A percentile compares a stretch with the other conserved stretches of the same genome.
Conservation (phyloP, 2,329 filamentous ascomycete species). For the Nemania serpens region DNA sequence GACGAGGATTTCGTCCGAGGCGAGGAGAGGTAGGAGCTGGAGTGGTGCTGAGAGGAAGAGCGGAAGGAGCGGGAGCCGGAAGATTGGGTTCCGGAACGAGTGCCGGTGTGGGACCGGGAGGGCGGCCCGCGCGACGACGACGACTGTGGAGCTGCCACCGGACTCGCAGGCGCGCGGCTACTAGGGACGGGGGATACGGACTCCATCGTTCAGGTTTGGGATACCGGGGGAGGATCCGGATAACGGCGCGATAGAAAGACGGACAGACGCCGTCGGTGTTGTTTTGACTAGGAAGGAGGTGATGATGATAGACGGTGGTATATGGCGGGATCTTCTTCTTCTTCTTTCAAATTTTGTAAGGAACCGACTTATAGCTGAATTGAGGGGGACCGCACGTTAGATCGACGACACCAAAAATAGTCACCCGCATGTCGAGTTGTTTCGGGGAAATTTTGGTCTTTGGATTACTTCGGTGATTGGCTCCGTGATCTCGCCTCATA, state of each 20-base stretch:
- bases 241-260: constrained; percentile 76
- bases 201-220: constrained; percentile 72
- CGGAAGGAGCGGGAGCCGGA: constrained; percentile 12
- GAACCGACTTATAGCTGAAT: constrained; percentile 16
- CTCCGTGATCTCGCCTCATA: background rate
- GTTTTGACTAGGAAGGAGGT: constrained; percentile 18
- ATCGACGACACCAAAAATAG: background rate
- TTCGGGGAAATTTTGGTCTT: background rate
- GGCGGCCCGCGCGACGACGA: background rate
- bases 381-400: background rate
- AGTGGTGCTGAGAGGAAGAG: constrained; percentile 16
- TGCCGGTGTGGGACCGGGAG: background rate
- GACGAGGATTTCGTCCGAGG: constrained; percentile 1
- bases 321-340: constrained; percentile 4
- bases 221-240: constrained; percentile 79
- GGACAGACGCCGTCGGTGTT: constrained; percentile 56
- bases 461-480: background rate
- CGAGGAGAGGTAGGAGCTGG: constrained; percentile 24
- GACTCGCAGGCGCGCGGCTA: constrained; percentile 78
- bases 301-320: constrained; percentile 30
- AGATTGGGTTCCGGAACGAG: background rate
- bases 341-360: background rate
- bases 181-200: constrained; percentile 80
- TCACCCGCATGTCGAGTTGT: background rate
- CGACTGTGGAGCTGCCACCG: constrained; percentile 56